phyloP scores from a whole-genome alignment of 2,329 filamentous ascomycete species.

The Daldinia eschscholtzii region DNA sequence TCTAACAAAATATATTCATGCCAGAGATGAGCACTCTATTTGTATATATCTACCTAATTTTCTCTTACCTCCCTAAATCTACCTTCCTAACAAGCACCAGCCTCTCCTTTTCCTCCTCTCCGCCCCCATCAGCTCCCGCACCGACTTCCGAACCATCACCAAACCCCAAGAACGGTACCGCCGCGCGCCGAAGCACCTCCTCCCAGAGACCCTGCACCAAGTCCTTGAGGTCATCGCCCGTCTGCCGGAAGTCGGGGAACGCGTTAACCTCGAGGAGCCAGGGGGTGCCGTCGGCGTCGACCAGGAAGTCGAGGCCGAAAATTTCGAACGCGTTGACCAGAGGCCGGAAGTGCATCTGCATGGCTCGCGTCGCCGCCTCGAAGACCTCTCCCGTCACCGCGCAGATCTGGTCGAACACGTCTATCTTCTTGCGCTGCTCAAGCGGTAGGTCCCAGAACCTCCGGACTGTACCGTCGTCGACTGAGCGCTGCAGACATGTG shows the following conservation, averaged over 20 bases:
- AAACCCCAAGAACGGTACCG: slow-evolving; percentile 74
- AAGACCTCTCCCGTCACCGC: slow-evolving; percentile 81
- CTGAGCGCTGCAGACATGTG: slow-evolving; percentile 84
- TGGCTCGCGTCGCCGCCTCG: slow-evolving; percentile 84
- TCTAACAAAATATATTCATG: background rate
- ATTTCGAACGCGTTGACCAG: slow-evolving; percentile 90
- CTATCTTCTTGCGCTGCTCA: slow-evolving; percentile 62
- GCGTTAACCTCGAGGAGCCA: slow-evolving; percentile 95
- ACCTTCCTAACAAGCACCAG: slow-evolving; percentile 67
- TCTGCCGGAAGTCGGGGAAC: slow-evolving; percentile 96
- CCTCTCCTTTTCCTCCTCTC: slow-evolving; percentile 51
- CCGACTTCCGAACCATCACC: slow-evolving; percentile 14
- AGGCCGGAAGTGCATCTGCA: slow-evolving; percentile 93
- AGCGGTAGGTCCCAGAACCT: slow-evolving; percentile 76
- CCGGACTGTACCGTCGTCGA: slow-evolving; percentile 74
- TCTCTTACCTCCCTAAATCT: slow-evolving; percentile 61
- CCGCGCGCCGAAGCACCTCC: slow-evolving; percentile 75
- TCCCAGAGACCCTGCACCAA: slow-evolving; percentile 83
- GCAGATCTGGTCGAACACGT: slow-evolving; percentile 82
- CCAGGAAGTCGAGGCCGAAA: slow-evolving; percentile 91
- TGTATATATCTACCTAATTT: background rate
- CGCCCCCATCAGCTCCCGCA: slow-evolving; percentile 34
- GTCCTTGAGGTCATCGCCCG: slow-evolving; percentile 77
- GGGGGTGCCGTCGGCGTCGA: slow-evolving; percentile 72
- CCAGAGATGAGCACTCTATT: background rate